Evolutionary conservation across 1,284 basidiomycete species (phyloP), one percentile per base, ranked within the genome.

Genomic region (Cryptococcus sp.): DNA sequence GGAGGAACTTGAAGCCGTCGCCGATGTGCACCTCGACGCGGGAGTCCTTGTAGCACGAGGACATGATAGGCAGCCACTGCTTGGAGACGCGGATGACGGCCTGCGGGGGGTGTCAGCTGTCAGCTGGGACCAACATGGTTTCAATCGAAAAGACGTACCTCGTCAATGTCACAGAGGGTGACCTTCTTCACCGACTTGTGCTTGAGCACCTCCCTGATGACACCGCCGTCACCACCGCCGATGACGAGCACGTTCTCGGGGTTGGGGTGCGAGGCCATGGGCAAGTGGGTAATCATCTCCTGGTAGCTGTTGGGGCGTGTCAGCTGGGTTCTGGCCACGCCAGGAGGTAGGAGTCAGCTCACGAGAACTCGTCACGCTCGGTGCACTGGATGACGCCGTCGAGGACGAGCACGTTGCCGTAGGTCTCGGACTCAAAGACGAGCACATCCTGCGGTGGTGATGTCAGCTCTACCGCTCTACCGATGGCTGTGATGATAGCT

Each of bases 261-360:
- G 82, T 97, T 90, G 33, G 96, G 95, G 78, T 98, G 95, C 62
- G 88, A 93, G 23, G 91, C 87, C 64, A 98, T 83, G 39, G 95
- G 95, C 50, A 99, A 81, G 79, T 98, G 94, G 18, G 95, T 85
- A 70, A 99, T 98, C 95, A 98, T 98, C 81, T 99, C 95, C 77
- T 98, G 96, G 79, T 98, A 98, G n/a, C 90, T 93, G 66, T 21
- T 35, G 37, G 43, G 39, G 21, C 24, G n/a, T 46, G 45, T 46
- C 13, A 18, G 24, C 16, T 48, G 2, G 18, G 44, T 39, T 13
- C 43, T 7, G 11, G n/a, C 38, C 16, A 5, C 42, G 39, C 16
- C 16, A 24, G 36, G 15, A 11, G 46, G 37, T 43, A 23, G 11
- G 23, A 85, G n/a, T n/a, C n/a, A n/a, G n/a, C 88, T 69, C 78